Evolutionary conservation across 148 eudicot species (phyloP), one percentile per base, ranked within the genome.

Genomic region (Diospyros lotus): DNA sequence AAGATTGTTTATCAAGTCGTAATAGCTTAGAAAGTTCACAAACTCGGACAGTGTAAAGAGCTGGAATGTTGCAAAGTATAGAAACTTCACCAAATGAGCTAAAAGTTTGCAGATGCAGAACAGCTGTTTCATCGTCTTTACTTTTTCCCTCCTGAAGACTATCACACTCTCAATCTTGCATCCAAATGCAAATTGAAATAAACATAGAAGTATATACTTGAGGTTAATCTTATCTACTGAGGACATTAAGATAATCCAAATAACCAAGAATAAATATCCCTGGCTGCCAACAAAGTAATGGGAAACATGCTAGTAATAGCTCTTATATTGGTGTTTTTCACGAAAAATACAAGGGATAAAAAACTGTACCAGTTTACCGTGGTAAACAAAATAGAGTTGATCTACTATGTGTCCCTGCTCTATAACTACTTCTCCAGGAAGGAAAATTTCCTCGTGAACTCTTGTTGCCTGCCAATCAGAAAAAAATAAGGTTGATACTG

Each of bases 61-160:
- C 73, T 4, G 83, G 81, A 48, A 77, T 74, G 71, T 74, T 66
- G 41, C 86, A 83, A 43, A 83, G 80, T 17, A 80, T 75, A 14
- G 81, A 77, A 13, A 83, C 43, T 58, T 83, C 86, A 9, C 78
- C 82, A 9, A 80, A 53, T 17, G 83, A 77, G 66, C 71, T 77
- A 76, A 67, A 2, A 64, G 60, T 66, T 38, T 65, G 62, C 10
- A 76, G 66, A 58, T 8, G 15, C 38, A 59, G 55, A 17, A 60
- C 39, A 63, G 73, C 69, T 13, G 64, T 17, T 72, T 79, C 70
- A 44, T 78, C 73, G 41, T 75, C 74, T 56, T 75, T 79, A 9
- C 13, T 18, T 18, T 55, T 71, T 73, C 64, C 80, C 12, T 76
- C 80, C 86, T 83, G 82, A 40, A 73, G 44, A 70, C 61, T 9